Evolutionary conservation across 352 stramenopile genomes (phyloP).

Genomic region (Phytophthora tentaculata): DNA sequence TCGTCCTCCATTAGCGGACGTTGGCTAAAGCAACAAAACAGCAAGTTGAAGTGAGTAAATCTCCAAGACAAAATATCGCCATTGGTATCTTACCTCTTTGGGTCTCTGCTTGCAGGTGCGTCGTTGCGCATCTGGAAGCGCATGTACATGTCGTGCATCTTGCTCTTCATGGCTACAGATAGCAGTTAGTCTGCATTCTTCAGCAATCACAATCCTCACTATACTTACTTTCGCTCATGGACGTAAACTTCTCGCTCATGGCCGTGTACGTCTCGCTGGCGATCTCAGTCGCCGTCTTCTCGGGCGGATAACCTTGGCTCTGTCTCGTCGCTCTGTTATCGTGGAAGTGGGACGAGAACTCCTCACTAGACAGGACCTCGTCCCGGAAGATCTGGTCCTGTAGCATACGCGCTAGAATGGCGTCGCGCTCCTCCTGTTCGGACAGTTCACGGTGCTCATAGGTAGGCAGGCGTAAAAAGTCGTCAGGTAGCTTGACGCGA

Average conservation of each 20-base stretch:
- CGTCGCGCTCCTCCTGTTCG: constrained; percentile 77
- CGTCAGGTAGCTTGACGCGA: constrained; percentile 60
- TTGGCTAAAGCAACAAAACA: constrained; percentile 45
- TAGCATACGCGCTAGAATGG: constrained; percentile 77
- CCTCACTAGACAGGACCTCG: constrained; percentile 69
- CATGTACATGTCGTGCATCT: constrained; percentile 85
- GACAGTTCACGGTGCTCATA: constrained; percentile 40
- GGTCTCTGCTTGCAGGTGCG: constrained; percentile 51
- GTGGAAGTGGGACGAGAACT: constrained; percentile 80
- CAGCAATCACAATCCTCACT: neutral
- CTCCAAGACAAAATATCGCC: neutral
- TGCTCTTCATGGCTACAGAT: constrained; percentile 71
- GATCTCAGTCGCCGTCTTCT: constrained; percentile 77
- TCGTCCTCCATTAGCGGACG: constrained; percentile 74
- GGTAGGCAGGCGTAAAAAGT: constrained; percentile 72
- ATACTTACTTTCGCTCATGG: constrained; percentile 72
- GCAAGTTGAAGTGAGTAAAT: constrained; percentile 12
- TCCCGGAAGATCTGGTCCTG: constrained; percentile 87
- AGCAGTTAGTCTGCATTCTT: constrained; percentile 17
- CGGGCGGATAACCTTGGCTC: constrained; percentile 33
- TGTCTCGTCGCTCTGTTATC: constrained; percentile 31
- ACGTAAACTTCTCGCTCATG: constrained; percentile 74
- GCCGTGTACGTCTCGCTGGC: constrained; percentile 73
- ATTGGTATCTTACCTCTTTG: constrained; percentile 54
- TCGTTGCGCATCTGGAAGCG: constrained; percentile 80